Conservation (phyloP, 2,329 filamentous ascomycete species). For the Pseudocercospora crystallina region DNA sequence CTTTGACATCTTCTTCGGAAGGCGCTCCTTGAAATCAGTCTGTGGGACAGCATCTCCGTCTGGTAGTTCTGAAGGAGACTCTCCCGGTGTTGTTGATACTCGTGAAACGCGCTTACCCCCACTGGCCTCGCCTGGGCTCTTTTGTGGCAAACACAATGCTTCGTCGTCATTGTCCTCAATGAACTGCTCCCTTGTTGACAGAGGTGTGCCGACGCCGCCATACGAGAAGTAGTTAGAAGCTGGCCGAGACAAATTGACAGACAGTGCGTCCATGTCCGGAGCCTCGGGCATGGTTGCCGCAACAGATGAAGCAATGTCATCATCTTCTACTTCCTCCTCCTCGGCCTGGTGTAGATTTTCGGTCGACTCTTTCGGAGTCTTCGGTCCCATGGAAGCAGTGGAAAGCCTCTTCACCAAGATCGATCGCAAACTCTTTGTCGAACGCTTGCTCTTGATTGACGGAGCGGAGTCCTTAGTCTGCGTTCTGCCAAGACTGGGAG, state of each 20-base stretch:
- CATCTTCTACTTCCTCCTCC: constrained; percentile 36
- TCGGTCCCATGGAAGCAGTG: too few species aligned
- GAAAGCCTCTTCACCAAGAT: too few species aligned
- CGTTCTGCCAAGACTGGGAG: too few species aligned
- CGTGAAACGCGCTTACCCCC: background rate
- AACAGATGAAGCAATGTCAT: constrained; percentile 23
- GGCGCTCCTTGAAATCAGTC: constrained; percentile 53
- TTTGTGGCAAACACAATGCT: constrained; percentile 15
- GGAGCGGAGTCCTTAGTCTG: too few species aligned
- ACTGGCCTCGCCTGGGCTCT: constrained; percentile 8
- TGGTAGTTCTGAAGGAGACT: background rate
- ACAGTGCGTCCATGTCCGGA: constrained; percentile 24
- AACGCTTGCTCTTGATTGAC: too few species aligned
- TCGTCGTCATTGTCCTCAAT: constrained; percentile 23
- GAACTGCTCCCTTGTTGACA: constrained; percentile 9
- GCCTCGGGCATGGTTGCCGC: constrained; percentile 23
- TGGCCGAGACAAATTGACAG: constrained; percentile 16
- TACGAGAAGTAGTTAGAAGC: constrained; percentile 15
- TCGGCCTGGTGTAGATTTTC: constrained; percentile 27
- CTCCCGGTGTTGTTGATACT: constrained; percentile 8
- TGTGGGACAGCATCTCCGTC: constrained; percentile 5
- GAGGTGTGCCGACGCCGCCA: constrained; percentile 1
- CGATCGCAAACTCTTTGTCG: too few species aligned
- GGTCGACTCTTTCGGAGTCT: too few species aligned
- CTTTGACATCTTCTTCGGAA: constrained; percentile 71